Evolutionary conservation across 148 eudicot genomes (phyloP), one percentile per base, ranked within the genome.

Genomic region (Camellia sinensis): DNA sequence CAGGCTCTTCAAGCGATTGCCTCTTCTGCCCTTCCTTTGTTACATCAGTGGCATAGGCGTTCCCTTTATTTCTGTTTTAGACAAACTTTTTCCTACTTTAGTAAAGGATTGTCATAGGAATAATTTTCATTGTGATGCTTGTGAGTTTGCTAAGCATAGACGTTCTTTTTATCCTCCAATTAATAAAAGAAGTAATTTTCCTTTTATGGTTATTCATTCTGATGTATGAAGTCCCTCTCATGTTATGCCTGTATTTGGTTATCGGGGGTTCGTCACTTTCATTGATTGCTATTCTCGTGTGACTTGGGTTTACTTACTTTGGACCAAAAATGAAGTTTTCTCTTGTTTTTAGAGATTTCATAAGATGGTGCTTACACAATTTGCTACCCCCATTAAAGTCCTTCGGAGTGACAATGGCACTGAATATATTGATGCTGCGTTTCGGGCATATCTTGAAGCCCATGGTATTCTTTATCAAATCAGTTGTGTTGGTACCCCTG

Each of bases 11-110:
- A 37, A 3, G 3, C 46, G 0, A 12, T 6, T 67, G 5, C 0
- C 2, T 10, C 1, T 10, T 3, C 45, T 18, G 2, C 6, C 5
- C 0, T 9, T 10, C 7, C 0, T 11, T 5, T 3, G 2, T 3
- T 41, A 2, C 5, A 17, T 9, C 67, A 21, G 10, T 67, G 18
- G 71, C 45, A 40, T 14, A 0, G 18, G 4, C 6, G 15, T 4
- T 48, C 19, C 4, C 5, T 67, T 5, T 41, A 9, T 41, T 5
- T 67, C 46, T 29, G 1, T 29, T 29, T 29, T 29, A 29, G 37
- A 29, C 37, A 29, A 29, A 29, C 37, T 29, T 29, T 29, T 29
- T 29, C 37, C 37, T 29, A 29, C 37, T 29, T 29, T 29, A 29
- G 37, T 29, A 29, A 29, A 29, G 37, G 37, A 29, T 29, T 29